phyloP scores from a whole-genome alignment of 192 early-diverging fungal genomes.

The Pilobolus umbonatus region DNA sequence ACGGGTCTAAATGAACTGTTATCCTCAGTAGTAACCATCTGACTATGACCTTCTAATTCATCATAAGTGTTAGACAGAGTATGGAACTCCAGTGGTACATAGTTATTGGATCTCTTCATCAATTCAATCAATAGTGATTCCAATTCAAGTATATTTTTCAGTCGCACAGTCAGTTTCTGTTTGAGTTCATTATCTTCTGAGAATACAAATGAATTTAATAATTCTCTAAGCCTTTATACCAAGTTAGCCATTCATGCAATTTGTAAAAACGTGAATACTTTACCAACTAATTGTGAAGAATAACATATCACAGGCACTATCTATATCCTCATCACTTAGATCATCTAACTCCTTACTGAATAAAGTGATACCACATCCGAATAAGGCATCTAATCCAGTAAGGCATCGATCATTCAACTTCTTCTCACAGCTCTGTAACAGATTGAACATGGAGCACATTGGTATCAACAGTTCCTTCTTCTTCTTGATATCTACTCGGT shows the following conservation, averaged over 20 bases:
- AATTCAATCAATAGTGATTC: conserved; percentile 35
- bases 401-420: conserved; percentile 44
- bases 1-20: no score
- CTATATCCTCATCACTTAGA: conserved; percentile 9
- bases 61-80: no score
- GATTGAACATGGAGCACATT: conserved; percentile 62
- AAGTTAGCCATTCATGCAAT: not conserved
- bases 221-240: conserved; percentile 60
- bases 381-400: conserved; percentile 61
- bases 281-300: conserved; percentile 54
- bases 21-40: not conserved
- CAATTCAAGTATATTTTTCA: conserved; percentile 38
- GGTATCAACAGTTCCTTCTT: conserved; percentile 33
- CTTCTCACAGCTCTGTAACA: conserved; percentile 70
- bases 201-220: conserved; percentile 58
- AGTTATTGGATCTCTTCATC: conserved; percentile 27
- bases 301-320: conserved; percentile 31
- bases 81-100: conserved; percentile 39
- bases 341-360: conserved; percentile 35
- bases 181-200: conserved; percentile 29
- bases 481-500: not conserved
- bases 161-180: conserved; percentile 35
- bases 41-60: not conserved
- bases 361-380: conserved; percentile 60
- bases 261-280: not conserved